Base-by-base conservation (phyloP, 75 land plant species). In the Pinus tabuliformis region DNA sequence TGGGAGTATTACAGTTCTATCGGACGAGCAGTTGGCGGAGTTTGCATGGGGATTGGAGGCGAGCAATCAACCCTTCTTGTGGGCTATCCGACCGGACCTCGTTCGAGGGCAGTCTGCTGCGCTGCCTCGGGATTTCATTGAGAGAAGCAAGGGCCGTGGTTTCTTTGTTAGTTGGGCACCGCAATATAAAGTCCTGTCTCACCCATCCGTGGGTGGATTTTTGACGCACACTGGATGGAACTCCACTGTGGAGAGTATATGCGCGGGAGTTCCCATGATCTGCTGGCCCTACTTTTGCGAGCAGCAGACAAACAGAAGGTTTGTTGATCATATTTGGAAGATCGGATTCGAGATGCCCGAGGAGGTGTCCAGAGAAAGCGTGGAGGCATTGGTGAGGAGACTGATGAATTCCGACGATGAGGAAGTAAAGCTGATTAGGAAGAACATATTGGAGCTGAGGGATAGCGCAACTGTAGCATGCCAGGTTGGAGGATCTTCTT, bases 171-270 rank as follows among this genome's bases (percentile, higher is more conserved):
- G 70, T 6, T 84, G 86, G 86, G 86, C 74, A 24, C 76, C 84
- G 11, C 86, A 84, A 28, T 20, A 28, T 3, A 36, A 39, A 8
- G 79, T 84, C 12, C 84, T 84, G 33, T 62, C 76, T 26, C 86
- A 84, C 57, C 76, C 62, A 2, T 33, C 86, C 33, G 33, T 33
- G 33, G 33, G 33, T 58, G 86, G 82, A 18, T 89, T 86, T 37
- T 54, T 88, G 56, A 88, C 86, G 6, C 86, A 88, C 76, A 64
- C 76, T 57, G 89, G 86, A 0, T 89, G 89, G 84, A 86, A 82
- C 45, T 87, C 89, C 6, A 82, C 83, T 18, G 14, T 86, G 79
- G 89, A 89, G 81, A 74, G 85, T 63, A 39, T 84, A 2, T 30
- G 71, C 15, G 79, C 73, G 2, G 89, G 91, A 0, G 78, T 86